These are phyloP conservation scores for Boletellus deceptivus DNA, from an alignment of 1,284 basidiomycete genomes.

Conservation along the genomic window DNA sequence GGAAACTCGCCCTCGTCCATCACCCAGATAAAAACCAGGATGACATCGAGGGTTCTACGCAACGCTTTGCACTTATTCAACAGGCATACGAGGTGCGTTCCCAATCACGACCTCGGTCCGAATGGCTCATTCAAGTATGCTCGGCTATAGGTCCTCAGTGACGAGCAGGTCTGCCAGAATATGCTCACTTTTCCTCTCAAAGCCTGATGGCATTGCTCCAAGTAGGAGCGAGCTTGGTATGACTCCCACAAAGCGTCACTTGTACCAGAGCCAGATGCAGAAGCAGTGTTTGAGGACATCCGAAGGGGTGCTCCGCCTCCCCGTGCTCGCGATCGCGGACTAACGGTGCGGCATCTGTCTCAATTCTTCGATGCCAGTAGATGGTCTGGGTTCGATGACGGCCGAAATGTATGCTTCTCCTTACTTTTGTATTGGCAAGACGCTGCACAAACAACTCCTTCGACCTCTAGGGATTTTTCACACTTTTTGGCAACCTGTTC, in stretches of 20 bases:
- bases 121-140: background rate
- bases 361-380: constrained; percentile 82
- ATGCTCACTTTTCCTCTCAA: constrained; percentile 1
- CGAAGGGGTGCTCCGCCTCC: constrained; percentile 67
- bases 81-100: constrained; percentile 84
- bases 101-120: background rate
- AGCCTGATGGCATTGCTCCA: constrained; percentile 27
- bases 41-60: constrained; percentile 83
- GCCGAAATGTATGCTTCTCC: constrained; percentile 54
- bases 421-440: background rate
- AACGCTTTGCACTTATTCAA: constrained; percentile 85
- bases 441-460: background rate
- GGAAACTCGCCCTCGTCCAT: constrained; percentile 79
- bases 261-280: constrained; percentile 77
- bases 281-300: constrained; percentile 84
- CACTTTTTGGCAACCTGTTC: constrained; percentile 89
- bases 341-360: constrained; percentile 79
- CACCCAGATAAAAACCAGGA: constrained; percentile 89
- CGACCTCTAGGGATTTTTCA: constrained; percentile 76
- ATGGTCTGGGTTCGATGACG: constrained; percentile 73
- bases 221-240: constrained; percentile 97
- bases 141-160: constrained; percentile 69
- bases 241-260: constrained; percentile 92
- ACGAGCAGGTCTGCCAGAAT: constrained; percentile 74
- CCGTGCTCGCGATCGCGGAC: constrained; percentile 73